Conservation (phyloP, 2,329 filamentous ascomycete species). For the Canariomyces notabilis region DNA sequence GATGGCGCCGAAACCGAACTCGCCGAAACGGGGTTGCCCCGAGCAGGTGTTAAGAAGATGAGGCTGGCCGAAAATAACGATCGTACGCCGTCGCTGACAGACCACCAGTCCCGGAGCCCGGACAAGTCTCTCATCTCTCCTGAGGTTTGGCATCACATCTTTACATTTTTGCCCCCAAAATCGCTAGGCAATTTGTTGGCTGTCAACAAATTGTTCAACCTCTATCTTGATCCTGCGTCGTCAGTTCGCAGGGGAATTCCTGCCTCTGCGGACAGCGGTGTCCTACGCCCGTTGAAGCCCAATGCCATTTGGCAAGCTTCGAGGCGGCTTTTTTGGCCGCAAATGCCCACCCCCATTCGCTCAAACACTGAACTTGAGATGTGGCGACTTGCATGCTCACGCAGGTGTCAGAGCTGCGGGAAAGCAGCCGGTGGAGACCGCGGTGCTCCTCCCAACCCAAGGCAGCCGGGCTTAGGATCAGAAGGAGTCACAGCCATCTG, state of each 20-base stretch:
- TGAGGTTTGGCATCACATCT: slow-evolving; percentile 66
- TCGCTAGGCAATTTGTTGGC: slow-evolving; percentile 60
- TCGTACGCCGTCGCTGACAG: slow-evolving; percentile 1
- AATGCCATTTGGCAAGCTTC: slow-evolving; percentile 68
- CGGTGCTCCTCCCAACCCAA: slow-evolving; percentile 37
- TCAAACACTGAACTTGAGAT: slow-evolving; percentile 66
- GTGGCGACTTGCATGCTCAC: slow-evolving; percentile 65
- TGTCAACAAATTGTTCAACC: slow-evolving; percentile 63
- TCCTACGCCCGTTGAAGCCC: slow-evolving; percentile 42
- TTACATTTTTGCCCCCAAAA: slow-evolving; percentile 59
- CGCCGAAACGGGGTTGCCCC: not conserved
- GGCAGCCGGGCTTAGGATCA: slow-evolving; percentile 57
- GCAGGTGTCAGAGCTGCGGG: slow-evolving; percentile 63
- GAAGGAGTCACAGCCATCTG: slow-evolving; percentile 61
- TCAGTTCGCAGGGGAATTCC: slow-evolving; percentile 24
- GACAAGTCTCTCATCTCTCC: slow-evolving; percentile 43
- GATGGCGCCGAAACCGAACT: slow-evolving; percentile 5
- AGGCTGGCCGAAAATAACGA: slow-evolving; percentile 22
- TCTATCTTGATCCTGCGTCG: slow-evolving; percentile 49
- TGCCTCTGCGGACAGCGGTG: slow-evolving; percentile 33
- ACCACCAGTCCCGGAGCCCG: not conserved
- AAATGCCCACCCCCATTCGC: slow-evolving; percentile 63
- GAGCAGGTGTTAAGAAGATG: slow-evolving; percentile 26
- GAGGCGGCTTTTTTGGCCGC: slow-evolving; percentile 58
- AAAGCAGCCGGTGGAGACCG: slow-evolving; percentile 31